These are phyloP conservation scores for Alectoria sarmentosa DNA, from an alignment of 495 filamentous ascomycete genomes.

Conservation along the genomic window DNA sequence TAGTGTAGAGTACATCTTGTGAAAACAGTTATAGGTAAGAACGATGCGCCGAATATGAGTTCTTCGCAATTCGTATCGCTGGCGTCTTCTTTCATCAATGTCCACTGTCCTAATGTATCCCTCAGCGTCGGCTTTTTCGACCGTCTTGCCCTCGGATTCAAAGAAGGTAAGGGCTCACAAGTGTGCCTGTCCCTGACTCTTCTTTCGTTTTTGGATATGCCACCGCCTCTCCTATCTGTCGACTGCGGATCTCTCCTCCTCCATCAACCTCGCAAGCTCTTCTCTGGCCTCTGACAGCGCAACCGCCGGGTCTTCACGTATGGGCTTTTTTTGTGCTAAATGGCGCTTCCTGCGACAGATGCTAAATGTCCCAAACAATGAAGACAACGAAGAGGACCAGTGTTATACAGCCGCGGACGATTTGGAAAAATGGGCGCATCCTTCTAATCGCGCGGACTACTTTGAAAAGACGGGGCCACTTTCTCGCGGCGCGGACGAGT, in stretches of 20 bases:
- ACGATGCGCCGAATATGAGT: too few species aligned
- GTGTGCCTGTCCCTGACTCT: not conserved
- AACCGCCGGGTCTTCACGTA: not conserved
- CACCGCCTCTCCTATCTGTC: not conserved
- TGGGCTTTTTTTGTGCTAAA: not conserved
- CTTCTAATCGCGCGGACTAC: not conserved
- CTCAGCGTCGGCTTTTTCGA: not conserved
- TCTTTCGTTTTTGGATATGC: not conserved
- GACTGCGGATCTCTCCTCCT: not conserved
- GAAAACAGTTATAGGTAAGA: too few species aligned
- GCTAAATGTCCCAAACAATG: not conserved
- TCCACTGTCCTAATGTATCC: too few species aligned
- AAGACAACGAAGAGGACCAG: not conserved
- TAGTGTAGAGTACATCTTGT: too few species aligned
- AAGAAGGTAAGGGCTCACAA: not conserved
- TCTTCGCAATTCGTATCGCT: too few species aligned
- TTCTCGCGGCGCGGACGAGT: not conserved
- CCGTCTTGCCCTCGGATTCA: not conserved
- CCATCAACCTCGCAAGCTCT: not conserved
- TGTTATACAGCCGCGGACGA: not conserved
- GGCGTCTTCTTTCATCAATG: not conserved
- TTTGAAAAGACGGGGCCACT: not conserved
- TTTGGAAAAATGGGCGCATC: not conserved
- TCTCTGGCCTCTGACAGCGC: not conserved
- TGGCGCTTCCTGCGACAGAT: not conserved